These are phyloP conservation scores for Sclerospora graminicola DNA, from an alignment of 352 stramenopile genomes.

Conservation along the genomic window DNA sequence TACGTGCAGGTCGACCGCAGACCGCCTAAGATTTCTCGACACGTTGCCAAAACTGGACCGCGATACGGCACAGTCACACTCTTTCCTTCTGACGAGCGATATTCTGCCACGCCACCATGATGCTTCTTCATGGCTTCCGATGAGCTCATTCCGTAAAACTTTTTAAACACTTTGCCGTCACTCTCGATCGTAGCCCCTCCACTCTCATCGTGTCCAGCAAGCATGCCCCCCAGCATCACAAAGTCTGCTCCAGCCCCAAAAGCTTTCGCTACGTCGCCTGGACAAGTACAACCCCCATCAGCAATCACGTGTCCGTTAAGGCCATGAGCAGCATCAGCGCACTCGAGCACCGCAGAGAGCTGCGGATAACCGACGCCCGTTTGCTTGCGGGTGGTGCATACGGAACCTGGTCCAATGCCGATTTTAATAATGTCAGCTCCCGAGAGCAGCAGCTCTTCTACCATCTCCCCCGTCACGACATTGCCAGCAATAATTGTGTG, in stretches of 20 bases:
- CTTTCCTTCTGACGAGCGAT: constrained; percentile 88
- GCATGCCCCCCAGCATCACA: constrained; percentile 90
- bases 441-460: constrained; percentile 85
- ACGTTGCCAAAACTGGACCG: constrained; percentile 64
- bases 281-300: constrained; percentile 85
- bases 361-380: constrained; percentile 89
- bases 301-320: constrained; percentile 85
- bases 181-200: constrained; percentile 75
- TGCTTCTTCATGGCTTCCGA: constrained; percentile 90
- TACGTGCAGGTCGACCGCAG: constrained; percentile 90
- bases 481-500: constrained; percentile 90
- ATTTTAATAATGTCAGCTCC: constrained; percentile 92
- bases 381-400: constrained; percentile 90
- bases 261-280: constrained; percentile 85
- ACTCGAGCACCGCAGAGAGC: constrained; percentile 87
- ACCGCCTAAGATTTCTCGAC: constrained; percentile 88
- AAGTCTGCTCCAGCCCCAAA: constrained; percentile 89
- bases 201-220: constrained; percentile 86
- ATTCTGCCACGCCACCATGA: constrained; percentile 83
- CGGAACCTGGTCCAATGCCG: constrained; percentile 85
- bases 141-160: constrained; percentile 91
- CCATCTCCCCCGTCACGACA: constrained; percentile 89
- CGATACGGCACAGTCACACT: constrained; percentile 85
- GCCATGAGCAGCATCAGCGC: constrained; percentile 84
- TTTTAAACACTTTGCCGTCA: constrained; percentile 68